These are phyloP conservation scores for Millerago galiae DNA, from an alignment of 805 yeast genomes.

Conservation along the genomic window DNA sequence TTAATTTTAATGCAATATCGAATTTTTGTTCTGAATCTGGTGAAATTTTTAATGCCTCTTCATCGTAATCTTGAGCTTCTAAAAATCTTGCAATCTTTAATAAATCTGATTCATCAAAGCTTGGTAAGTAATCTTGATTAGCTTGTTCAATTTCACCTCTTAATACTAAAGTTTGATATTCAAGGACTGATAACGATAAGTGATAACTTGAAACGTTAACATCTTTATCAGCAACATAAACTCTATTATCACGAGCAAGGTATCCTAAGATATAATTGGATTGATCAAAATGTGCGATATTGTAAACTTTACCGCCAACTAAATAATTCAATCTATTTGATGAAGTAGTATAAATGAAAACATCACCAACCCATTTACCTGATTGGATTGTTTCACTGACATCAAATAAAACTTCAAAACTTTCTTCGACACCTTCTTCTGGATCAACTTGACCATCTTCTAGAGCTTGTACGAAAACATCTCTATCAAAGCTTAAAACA, in stretches of 20 bases:
- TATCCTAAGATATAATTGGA: constrained; percentile 84
- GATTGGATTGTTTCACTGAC: constrained; percentile 75
- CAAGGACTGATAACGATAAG: constrained; percentile 79
- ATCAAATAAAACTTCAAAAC: constrained; percentile 81
- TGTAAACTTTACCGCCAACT: constrained; percentile 91
- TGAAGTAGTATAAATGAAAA: constrained; percentile 82
- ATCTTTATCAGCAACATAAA: constrained; percentile 88
- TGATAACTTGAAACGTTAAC: constrained; percentile 75
- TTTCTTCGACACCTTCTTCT: constrained; percentile 84
- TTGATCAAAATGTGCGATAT: constrained; percentile 88
- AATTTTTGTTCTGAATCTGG: constrained; percentile 88
- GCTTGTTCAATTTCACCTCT: constrained; percentile 92
- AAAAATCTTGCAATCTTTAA: constrained; percentile 84
- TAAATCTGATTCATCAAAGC: constrained; percentile 57
- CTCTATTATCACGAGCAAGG: constrained; percentile 81
- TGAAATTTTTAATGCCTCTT: constrained; percentile 77
- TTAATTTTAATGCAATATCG: constrained; percentile 78
- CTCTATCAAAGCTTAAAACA: constrained; percentile 69
- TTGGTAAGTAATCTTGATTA: constrained; percentile 49
- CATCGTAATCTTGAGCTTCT: constrained; percentile 84
- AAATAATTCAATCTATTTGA: constrained; percentile 87
- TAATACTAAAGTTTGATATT: constrained; percentile 91
- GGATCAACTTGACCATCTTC: constrained; percentile 52
- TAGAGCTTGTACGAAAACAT: constrained; percentile 55
- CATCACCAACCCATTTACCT: constrained; percentile 97